A percentile compares a stretch with the other conserved stretches of the same genome.
These are phyloP conservation scores for Triangularia setosa DNA, from an alignment of 2,329 filamentous ascomycete species.

Conservation along the genomic window DNA sequence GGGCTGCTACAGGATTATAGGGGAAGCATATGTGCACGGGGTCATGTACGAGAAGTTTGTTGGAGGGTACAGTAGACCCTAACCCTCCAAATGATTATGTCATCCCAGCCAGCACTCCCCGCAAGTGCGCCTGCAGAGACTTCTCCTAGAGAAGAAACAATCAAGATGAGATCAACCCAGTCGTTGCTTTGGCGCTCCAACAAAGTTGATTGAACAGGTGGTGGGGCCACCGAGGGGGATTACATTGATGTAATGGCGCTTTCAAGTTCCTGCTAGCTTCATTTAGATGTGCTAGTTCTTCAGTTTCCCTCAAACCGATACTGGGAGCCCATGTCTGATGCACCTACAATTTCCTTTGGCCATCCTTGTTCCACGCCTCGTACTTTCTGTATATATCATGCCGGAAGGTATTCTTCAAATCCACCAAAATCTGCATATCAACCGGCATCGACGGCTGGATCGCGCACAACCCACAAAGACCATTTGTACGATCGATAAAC, in stretches of 20 bases:
- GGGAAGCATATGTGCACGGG: background rate
- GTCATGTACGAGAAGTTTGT: background rate
- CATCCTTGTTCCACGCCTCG: constrained; percentile 30
- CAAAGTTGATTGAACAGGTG: background rate
- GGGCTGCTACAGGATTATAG: background rate
- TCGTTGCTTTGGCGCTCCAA: too few relatives aligned
- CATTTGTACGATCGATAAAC: constrained; percentile 36
- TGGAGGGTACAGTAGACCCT: too few relatives aligned
- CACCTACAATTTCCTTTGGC: background rate
- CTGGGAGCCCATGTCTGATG: too few relatives aligned
- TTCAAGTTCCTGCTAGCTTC: too few relatives aligned
- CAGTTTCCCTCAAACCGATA: too few relatives aligned
- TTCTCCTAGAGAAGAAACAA: too few relatives aligned
- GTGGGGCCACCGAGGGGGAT: background rate
- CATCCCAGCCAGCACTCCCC: too few relatives aligned
- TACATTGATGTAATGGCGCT: background rate
- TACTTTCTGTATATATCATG: constrained; percentile 40
- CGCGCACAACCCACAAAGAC: constrained; percentile 29
- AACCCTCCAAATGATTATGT: too few relatives aligned
- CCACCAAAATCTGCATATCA: constrained; percentile 23
- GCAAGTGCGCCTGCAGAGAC: too few relatives aligned
- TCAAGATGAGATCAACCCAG: too few relatives aligned
- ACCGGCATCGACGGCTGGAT: constrained; percentile 38
- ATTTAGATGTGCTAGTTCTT: too few relatives aligned
- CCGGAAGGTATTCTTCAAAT: constrained; percentile 41